Percentiles rank a stretch among this genome's conserved stretches.
phyloP scores from a whole-genome alignment of 805 yeast species.

The Sugiyamaella mastotermitis region DNA sequence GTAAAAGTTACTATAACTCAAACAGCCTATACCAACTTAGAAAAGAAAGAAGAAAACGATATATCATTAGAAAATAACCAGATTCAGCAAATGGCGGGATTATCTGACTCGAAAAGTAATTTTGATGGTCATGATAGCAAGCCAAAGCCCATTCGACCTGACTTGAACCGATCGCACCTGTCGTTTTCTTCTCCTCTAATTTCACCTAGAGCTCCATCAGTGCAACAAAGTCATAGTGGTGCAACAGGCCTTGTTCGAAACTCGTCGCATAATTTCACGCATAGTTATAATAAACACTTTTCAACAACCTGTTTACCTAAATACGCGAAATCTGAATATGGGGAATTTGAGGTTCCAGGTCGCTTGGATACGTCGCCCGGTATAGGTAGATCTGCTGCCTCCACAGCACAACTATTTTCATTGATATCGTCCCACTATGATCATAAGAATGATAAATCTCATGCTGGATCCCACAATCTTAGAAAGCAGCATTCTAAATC shows the following conservation, averaged over 20 bases:
- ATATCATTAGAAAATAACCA: too few relatives aligned
- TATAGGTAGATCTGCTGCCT: slow-evolving; percentile 5
- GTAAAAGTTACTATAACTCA: too few relatives aligned
- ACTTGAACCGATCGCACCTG: too few relatives aligned
- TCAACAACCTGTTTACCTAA: slow-evolving; percentile 10
- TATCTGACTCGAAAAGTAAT: too few relatives aligned
- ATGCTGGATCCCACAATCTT: background rate
- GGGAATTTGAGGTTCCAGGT: slow-evolving; percentile 7
- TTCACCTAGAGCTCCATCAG: background rate
- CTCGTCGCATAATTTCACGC: background rate
- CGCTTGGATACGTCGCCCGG: background rate
- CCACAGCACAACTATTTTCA: slow-evolving; percentile 8
- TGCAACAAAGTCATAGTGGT: too few relatives aligned
- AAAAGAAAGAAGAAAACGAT: too few relatives aligned
- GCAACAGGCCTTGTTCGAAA: too few relatives aligned
- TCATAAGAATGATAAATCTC: background rate
- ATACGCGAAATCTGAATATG: slow-evolving; percentile 7
- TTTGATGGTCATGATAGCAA: too few relatives aligned
- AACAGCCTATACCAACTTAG: too few relatives aligned
- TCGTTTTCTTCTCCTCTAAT: background rate
- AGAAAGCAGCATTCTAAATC: slow-evolving; percentile 3
- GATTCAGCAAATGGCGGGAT: too few relatives aligned
- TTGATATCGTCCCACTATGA: slow-evolving; percentile 2
- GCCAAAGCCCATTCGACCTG: too few relatives aligned
- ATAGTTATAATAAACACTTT: slow-evolving; percentile 11